Percentiles rank a stretch among this genome's conserved stretches.
These are phyloP conservation scores for Diaporthe eres DNA, from an alignment of 2,329 filamentous ascomycete species.

Conservation along the genomic window DNA sequence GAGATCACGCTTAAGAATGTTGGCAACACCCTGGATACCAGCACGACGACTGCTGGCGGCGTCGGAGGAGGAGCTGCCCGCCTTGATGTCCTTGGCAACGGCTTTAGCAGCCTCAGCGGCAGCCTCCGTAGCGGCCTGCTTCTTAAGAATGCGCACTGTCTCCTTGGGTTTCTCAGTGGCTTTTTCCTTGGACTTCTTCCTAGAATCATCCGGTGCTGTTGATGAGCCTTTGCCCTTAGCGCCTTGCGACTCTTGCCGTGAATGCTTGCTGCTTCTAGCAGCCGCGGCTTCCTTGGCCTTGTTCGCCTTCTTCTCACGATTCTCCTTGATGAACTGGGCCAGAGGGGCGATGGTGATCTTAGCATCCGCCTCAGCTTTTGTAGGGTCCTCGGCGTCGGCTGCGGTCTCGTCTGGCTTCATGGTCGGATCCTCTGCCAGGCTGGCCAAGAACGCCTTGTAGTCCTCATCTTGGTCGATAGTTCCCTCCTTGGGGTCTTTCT, in stretches of 20 bases:
- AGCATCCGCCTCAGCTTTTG: slow-evolving; percentile 62
- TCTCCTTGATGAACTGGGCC: slow-evolving; percentile 76
- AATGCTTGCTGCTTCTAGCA: slow-evolving; percentile 70
- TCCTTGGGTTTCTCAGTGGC: slow-evolving; percentile 67
- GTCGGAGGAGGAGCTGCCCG: slow-evolving; percentile 48
- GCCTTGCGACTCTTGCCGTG: slow-evolving; percentile 66
- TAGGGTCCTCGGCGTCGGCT: slow-evolving; percentile 62
- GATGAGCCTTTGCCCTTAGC: slow-evolving; percentile 61
- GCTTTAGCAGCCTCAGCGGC: slow-evolving; percentile 62
- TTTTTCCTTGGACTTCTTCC: slow-evolving; percentile 70
- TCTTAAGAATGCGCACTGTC: slow-evolving; percentile 74
- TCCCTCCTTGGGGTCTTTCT: slow-evolving; percentile 87
- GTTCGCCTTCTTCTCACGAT: slow-evolving; percentile 92
- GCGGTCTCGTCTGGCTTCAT: slow-evolving; percentile 63
- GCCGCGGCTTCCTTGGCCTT: slow-evolving; percentile 70
- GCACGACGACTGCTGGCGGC: slow-evolving; percentile 69
- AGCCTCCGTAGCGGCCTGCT: slow-evolving; percentile 67
- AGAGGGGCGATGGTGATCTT: slow-evolving; percentile 88
- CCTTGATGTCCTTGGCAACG: slow-evolving; percentile 55
- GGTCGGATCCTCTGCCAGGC: slow-evolving; percentile 77
- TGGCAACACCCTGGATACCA: slow-evolving; percentile 74
- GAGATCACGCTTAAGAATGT: slow-evolving; percentile 76
- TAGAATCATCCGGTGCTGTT: slow-evolving; percentile 59
- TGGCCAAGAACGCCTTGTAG: slow-evolving; percentile 93
- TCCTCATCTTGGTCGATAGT: slow-evolving; percentile 97